A percentile compares a stretch with the other conserved stretches of the same genome.
phyloP scores from a whole-genome alignment of 257 asterid species.

The Prunella vulgaris region DNA sequence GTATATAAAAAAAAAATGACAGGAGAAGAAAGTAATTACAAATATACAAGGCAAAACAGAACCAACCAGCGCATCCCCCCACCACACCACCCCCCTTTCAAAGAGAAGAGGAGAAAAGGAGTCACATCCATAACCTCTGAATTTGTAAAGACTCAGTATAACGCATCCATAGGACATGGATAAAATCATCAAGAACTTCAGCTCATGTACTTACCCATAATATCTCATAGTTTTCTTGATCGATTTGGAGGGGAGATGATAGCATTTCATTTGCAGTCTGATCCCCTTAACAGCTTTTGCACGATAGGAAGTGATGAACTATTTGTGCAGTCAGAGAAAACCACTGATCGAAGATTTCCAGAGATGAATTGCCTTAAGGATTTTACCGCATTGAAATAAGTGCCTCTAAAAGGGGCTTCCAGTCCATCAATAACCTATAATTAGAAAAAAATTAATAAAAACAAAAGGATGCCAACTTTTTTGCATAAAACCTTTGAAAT shows the following conservation, averaged over 20 bases:
- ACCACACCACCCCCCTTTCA: neutral
- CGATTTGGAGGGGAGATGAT: constrained; percentile 3
- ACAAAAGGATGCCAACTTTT: neutral
- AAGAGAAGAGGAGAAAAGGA: neutral
- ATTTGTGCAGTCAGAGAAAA: constrained; percentile 49
- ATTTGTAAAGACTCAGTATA: neutral
- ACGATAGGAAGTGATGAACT: constrained; percentile 26
- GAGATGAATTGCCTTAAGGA: constrained; percentile 49
- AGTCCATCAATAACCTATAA: constrained; percentile 70
- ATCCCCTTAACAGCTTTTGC: constrained; percentile 35
- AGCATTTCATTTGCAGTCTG: constrained; percentile 31
- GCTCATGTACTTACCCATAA: constrained; percentile 12
- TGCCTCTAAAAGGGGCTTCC: constrained; percentile 34
- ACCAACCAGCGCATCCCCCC: neutral
- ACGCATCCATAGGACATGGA: neutral
- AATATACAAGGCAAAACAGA: too few relatives aligned
- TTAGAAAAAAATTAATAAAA: constrained; percentile 15
- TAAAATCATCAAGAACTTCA: neutral
- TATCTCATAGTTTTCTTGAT: constrained; percentile 17
- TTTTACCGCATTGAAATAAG: constrained; percentile 39
- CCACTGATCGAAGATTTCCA: constrained; percentile 52
- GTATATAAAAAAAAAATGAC: too few relatives aligned
- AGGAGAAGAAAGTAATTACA: too few relatives aligned
- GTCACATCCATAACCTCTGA: neutral
- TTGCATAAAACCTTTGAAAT: neutral